Evolutionary conservation across 352 stramenopile genomes (phyloP), one percentile per base, ranked within the genome.

Genomic region (Globisporangium spinosum): DNA sequence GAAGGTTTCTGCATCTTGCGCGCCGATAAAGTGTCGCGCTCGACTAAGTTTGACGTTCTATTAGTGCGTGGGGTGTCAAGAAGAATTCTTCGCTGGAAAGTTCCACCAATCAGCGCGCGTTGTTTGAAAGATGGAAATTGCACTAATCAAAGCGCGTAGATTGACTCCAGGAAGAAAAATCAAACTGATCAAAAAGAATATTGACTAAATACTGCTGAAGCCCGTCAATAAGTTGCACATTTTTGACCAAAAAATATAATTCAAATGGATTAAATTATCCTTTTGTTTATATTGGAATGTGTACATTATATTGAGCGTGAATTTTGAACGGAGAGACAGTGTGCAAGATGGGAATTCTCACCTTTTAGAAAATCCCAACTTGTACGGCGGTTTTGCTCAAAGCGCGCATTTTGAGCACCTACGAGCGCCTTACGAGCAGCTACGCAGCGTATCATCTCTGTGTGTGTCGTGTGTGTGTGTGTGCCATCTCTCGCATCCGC

Each of bases 1-100:
- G 83, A 89, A 92, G 83, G 82, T 88, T 90, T 87, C 64, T 81
- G 73, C 79, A 81, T 82, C 69, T 72, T 77, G 29, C 49, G 29
- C 35, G 22, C 8, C 27, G 29, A 62, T 49, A 22, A 62, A 62
- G 12, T 49, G 20, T 62, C 56, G 10, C 0, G 22, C 12, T 12
- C 13, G 64, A 85, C 83, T 82, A 89, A 91, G 76, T 89, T 88
- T 75, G 76, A 73, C 78, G 73, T 80, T 78, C 77, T 87, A 83
- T 81, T 78, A 76, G 72, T 64, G 82, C 43, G 43, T 51, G 17
- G 17, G n/a, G 43, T 51, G 17, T 0, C 3, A 2, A n/a, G 5
- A 47, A 47, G 40, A 49, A n/a, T 51, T 23, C 7, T 20, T 23
- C 7, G 17, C 22, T 10, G 6, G 17, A 12, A 51, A 12, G 7